Base-by-base conservation (phyloP, 2,329 filamentous ascomycete genomes). In the Sporothrix brasiliensis region DNA sequence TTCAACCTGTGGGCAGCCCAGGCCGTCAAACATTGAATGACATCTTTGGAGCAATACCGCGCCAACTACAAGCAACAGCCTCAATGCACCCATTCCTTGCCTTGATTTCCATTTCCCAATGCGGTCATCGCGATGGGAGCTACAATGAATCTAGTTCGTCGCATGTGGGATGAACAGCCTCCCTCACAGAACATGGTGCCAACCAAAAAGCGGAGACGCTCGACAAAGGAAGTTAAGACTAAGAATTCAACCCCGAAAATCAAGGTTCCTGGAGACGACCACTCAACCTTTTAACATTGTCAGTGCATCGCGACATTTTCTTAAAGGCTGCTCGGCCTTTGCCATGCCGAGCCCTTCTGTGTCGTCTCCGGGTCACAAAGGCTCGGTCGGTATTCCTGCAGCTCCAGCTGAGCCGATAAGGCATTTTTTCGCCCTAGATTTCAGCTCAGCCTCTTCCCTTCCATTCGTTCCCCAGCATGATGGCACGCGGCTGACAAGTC, bases 391-490 rank as follows among this genome's bases (percentile, higher is more conserved):
- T 34, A 58, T 19, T 7, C 34, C 30, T 6, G 4, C 27, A 11
- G 30, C 39, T 66, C 39, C 47, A 39, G 47, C 63, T 39, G 63
- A 39, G 16, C 16, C 24, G 24, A n/a, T 4, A 34, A 21, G 24
- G 16, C 41, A 24, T 14, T 34, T 47, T 49, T 21, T 5, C 16
- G 24, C 19, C 24, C 24, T 65, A 14, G 61, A 49, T n/a, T 34
- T 50, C 19, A 39, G 30, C 63, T 66, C 63, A 66, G 63, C 63
- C 63, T 66, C 63, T n/a, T 53, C 47, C 14, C 10, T 30, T 50
- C 16, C 9, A 39, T 39, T 16, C 13, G 10, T 39, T 11, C 14
- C 61, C 50, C 50, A 44, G 44, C 61, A 65, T 16, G 3, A 34
- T 21, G 44, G 24, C 10, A 50, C 19, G 61, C 61, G 61, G 61